Evolutionary conservation across 148 eudicot genomes (phyloP), one percentile per base, ranked within the genome.

Genomic region (Drosera capensis): DNA sequence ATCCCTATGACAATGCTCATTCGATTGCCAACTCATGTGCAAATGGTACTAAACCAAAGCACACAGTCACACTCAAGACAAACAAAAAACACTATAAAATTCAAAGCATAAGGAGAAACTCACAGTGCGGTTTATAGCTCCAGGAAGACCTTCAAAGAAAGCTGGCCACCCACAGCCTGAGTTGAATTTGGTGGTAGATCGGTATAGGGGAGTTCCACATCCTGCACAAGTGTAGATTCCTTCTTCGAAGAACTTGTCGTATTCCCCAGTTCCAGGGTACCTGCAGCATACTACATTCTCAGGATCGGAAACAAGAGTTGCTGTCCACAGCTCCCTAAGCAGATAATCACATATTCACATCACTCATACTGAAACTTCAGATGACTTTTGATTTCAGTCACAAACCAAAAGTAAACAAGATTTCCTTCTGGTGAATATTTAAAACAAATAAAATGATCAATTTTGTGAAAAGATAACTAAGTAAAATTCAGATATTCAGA

Each of bases 151-250:
- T 43, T 84, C 85, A 19, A 51, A 90, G 70, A 80, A 90, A 52
- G 87, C 95, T 0, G 88, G 88, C 87, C 99, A 84, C 22, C 99
- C 95, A 71, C 95, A 90, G 2, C 88, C 94, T 1, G 99, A 90
- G 78, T 85, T 59, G 43, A 90, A 90, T 56, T 84, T 90, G 45
- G 99, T 85, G 1, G 95, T 73, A 44, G 99, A 90, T 68, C 43
- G 75, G 58, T 90, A 90, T 17, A 90, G 95, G 38, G 95, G 94
- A 41, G 99, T 81, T 25, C 56, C 68, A 58, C 99, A 90, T 45
- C 99, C 99, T 17, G 79, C 94, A 49, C 99, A 90, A 0, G 30
- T 63, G 59, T 85, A 90, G 21, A 70, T 16, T 48, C 99, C 99
- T 48, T 78, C 94, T 14, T 52, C 80, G 22, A 22, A 65, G 48